Evolutionary conservation across 106 monocot genomes (phyloP).

Genomic region (Acorus gramineus): DNA sequence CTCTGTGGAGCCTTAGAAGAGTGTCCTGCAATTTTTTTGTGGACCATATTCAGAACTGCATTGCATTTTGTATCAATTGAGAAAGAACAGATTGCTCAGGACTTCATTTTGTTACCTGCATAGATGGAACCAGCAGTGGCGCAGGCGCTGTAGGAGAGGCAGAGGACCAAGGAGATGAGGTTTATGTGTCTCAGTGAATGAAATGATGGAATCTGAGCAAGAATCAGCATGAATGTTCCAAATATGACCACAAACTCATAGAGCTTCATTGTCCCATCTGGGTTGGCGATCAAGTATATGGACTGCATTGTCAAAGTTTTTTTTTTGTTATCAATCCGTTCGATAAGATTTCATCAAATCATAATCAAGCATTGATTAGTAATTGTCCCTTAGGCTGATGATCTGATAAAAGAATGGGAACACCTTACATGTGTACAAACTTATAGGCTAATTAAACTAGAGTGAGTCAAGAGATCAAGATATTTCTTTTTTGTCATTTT

Average conservation of each 20-base stretch:
- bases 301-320: not conserved
- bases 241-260: conserved; percentile 2
- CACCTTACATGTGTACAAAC: too few species aligned
- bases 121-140: conserved; percentile 9
- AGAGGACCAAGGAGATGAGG: conserved; percentile 3
- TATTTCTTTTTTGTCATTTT: too few species aligned
- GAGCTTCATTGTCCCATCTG: conserved; percentile 3
- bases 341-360: too few species aligned
- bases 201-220: conserved; percentile 2
- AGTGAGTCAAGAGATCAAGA: too few species aligned
- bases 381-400: too few species aligned
- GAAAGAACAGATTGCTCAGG: not conserved
- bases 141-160: conserved; percentile 2
- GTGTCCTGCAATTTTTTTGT: not conserved
- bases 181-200: not conserved
- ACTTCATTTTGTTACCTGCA: not conserved
- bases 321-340: too few species aligned
- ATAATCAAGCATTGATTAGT: too few species aligned
- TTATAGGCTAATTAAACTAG: too few species aligned
- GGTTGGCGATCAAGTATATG: not conserved
- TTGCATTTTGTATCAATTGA: not conserved
- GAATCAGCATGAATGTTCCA: not conserved
- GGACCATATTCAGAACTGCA: not conserved
- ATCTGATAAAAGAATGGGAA: too few species aligned
- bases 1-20: not conserved